Conservation (phyloP, 805 yeast genomes). For the Candida argentea region DNA sequence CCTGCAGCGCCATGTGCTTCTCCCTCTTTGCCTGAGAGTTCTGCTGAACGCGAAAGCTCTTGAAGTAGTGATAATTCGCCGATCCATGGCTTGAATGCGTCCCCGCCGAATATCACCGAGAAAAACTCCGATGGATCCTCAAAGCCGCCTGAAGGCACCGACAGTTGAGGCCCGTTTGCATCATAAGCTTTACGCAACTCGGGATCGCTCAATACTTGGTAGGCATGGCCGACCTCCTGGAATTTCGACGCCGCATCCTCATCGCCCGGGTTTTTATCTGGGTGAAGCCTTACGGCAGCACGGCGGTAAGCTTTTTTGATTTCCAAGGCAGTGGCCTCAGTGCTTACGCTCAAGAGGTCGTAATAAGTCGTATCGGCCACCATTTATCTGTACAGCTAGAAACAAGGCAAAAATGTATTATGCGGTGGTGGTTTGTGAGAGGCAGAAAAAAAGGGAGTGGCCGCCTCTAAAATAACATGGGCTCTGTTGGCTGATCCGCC, state of each 20-base stretch:
- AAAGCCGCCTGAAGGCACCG: constrained; percentile 60
- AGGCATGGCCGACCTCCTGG: constrained; percentile 54
- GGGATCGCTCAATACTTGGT: constrained; percentile 65
- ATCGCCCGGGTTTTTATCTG: constrained; percentile 37
- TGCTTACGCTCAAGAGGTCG: constrained; percentile 23
- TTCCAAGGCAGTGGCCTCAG: constrained; percentile 31
- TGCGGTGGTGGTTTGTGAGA: background rate
- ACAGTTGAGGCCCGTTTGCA: constrained; percentile 64
- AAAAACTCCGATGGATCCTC: constrained; percentile 60
- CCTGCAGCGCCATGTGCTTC: constrained; percentile 17
- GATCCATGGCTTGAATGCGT: constrained; percentile 60
- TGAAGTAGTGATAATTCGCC: constrained; percentile 36
- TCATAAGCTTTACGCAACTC: constrained; percentile 59
- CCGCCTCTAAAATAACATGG: background rate
- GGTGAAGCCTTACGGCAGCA: constrained; percentile 34
- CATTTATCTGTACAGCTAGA: constrained; percentile 12
- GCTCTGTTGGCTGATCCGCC: background rate
- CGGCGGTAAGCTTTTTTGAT: constrained; percentile 37
- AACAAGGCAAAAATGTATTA: no score
- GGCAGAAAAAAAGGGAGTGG: background rate
- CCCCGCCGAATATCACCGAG: constrained; percentile 77
- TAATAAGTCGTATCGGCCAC: constrained; percentile 37
- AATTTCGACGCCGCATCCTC: constrained; percentile 34
- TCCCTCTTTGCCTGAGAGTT: constrained; percentile 25
- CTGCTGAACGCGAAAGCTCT: constrained; percentile 33